Conservation (phyloP, 805 yeast genomes). For the Ogataea minuta region DNA sequence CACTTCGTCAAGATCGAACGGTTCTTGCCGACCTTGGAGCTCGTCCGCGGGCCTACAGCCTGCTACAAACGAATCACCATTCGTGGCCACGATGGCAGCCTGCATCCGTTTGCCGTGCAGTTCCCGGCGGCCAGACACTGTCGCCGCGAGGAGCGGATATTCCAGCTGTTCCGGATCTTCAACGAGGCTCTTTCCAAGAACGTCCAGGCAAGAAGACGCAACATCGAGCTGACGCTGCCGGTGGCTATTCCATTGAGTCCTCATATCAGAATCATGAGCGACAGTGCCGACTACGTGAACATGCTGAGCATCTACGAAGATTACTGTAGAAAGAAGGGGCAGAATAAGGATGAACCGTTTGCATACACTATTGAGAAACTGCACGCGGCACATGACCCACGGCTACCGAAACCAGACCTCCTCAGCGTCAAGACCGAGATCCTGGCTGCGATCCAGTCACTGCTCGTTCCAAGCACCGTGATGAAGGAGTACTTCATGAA, state of each 20-base stretch:
- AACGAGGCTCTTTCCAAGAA: slow-evolving; percentile 76
- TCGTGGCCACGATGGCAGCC: slow-evolving; percentile 89
- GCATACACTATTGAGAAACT: slow-evolving; percentile 81
- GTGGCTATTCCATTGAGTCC: slow-evolving; percentile 93
- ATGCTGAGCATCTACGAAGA: slow-evolving; percentile 85
- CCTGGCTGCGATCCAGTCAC: slow-evolving; percentile 81
- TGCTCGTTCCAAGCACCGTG: slow-evolving; percentile 81
- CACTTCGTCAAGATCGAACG: slow-evolving; percentile 93
- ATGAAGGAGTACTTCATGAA: slow-evolving; percentile 73
- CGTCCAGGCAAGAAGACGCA: slow-evolving; percentile 85
- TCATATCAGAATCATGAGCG: slow-evolving; percentile 85
- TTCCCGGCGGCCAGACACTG: slow-evolving; percentile 98
- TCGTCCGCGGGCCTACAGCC: slow-evolving; percentile 85
- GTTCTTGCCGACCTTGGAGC: slow-evolving; percentile 83
- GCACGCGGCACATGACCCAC: slow-evolving; percentile 90
- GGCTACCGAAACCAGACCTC: slow-evolving; percentile 89
- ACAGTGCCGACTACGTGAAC: slow-evolving; percentile 71
- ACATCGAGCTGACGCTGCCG: slow-evolving; percentile 83
- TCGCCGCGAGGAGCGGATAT: slow-evolving; percentile 91
- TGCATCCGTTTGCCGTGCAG: slow-evolving; percentile 93
- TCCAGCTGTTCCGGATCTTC: slow-evolving; percentile 87
- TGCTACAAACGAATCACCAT: slow-evolving; percentile 87
- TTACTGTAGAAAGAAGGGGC: slow-evolving; percentile 68
- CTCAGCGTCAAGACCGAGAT: slow-evolving; percentile 89
- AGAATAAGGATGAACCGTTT: slow-evolving; percentile 85